Evolutionary conservation across 768 basidiomycete genomes (phyloP), one percentile per base, ranked within the genome.

Genomic region (Phaffia tasmanica): DNA sequence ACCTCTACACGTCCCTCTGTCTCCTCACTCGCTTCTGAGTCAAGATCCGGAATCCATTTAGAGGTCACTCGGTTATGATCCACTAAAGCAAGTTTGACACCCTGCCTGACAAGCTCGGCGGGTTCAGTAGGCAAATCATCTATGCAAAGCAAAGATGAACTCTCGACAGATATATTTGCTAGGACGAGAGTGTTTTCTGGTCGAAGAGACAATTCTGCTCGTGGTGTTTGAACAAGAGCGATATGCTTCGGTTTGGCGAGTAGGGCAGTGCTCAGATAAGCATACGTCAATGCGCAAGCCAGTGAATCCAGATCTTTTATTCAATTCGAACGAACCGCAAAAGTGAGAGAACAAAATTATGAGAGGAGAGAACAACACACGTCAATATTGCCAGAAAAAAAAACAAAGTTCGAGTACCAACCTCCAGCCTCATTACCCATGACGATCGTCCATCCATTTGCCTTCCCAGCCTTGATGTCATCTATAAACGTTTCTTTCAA

Each of bases 391-490:
- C 27, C 14, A 49, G 9, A 25, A 54, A 51, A n/a, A 18, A 14
- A 42, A 48, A 30, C 54, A 23, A 46, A 48, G 62, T 47, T 51
- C n/a, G 46, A 50, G 49, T 51, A 72, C 76, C 67, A 23, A 93
- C 94, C 94, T 73, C 93, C 93, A 18, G 94, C 90, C 77, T 98
- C 94, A 75, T 99, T 99, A 0, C 94, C 93, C 85, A 92, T 88
- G 0, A 85, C 86, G 6, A 95, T 80, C 0, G 83, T 86, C 93
- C 92, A 98, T 57, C 84, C 82, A 7, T 74, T 70, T 25, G 0
- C 79, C 50, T 80, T 79, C 0, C 78, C 79, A 1, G 77, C 77
- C 29, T 78, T 73, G 21, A 85, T 71, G 58, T 85, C 86, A 21
- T 72, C 73, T 25, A 92, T 75, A 72, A 88, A 95, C 29, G 74